Conservation (phyloP, 164 flowering plant genomes). For the Echeveria elegans region DNA sequence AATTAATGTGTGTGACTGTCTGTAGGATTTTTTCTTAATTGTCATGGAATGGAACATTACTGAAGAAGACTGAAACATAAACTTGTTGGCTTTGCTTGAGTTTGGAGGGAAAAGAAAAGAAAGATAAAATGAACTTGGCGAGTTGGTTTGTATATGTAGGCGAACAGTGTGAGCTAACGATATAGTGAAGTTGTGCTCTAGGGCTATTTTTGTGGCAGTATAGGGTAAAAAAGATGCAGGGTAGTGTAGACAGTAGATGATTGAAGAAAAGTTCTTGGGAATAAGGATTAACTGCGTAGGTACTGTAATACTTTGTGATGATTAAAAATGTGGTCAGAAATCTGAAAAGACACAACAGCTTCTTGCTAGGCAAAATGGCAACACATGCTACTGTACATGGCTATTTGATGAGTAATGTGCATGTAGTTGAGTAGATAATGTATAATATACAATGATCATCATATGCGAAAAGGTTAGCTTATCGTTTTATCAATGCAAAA, state of each 20-base stretch:
- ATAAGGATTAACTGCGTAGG: neutral
- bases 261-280: neutral
- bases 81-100: too few relatives aligned
- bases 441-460: neutral
- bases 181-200: neutral
- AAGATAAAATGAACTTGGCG: too few relatives aligned
- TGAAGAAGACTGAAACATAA: too few relatives aligned
- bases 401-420: neutral
- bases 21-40: too few relatives aligned
- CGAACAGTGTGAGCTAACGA: neutral
- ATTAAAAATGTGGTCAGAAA: neutral
- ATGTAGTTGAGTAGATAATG: neutral
- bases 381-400: neutral
- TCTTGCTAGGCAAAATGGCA: neutral
- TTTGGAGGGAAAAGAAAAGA: neutral
- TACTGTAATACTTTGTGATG: neutral
- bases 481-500: neutral
- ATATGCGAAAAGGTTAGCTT: neutral
- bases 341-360: neutral
- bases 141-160: neutral
- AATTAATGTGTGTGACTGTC: too few relatives aligned
- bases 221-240: slow-evolving; percentile 3
- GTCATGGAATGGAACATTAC: too few relatives aligned
- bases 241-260: neutral
- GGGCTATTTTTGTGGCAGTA: neutral